Conservation (phyloP, 75 land plant species). For the Pseudotsuga menziesii region DNA sequence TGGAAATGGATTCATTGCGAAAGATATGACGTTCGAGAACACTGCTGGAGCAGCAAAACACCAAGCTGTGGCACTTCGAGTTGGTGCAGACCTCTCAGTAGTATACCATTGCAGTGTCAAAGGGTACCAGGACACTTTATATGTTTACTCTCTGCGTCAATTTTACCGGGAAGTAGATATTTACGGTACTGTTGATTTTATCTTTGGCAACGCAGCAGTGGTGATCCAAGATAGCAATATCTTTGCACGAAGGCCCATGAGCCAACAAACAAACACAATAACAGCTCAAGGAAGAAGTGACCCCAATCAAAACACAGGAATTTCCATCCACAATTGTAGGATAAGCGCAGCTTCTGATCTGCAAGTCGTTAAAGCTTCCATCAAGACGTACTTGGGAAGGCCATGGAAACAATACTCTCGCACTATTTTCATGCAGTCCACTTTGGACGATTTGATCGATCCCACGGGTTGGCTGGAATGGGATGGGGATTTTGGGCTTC, state of each 20-base stretch:
- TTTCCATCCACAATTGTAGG: conserved; percentile 18
- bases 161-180: conserved; percentile 11
- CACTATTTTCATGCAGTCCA: conserved; percentile 3
- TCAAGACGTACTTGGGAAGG: conserved; percentile 4
- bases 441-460: not conserved
- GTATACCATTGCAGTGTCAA: conserved; percentile 26
- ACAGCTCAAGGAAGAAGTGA: conserved; percentile 19
- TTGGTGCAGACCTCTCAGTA: conserved; percentile 20
- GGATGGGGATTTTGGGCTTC: not conserved
- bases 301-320: conserved; percentile 16
- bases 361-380: not conserved
- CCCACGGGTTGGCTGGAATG: not conserved
- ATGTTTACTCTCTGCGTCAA: conserved; percentile 12
- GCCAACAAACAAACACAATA: conserved; percentile 12
- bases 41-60: conserved; percentile 26
- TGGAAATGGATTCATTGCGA: conserved; percentile 15
- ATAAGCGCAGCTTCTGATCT: conserved; percentile 4
- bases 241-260: conserved; percentile 6
- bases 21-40: conserved; percentile 23
- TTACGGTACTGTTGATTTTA: conserved; percentile 14
- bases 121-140: conserved; percentile 27
- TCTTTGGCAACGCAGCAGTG: conserved; percentile 15
- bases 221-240: conserved; percentile 16
- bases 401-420: conserved; percentile 14
- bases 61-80: conserved; percentile 46